Conservation (phyloP, 2,329 filamentous ascomycete genomes). For the Apiospora pterosperma region DNA sequence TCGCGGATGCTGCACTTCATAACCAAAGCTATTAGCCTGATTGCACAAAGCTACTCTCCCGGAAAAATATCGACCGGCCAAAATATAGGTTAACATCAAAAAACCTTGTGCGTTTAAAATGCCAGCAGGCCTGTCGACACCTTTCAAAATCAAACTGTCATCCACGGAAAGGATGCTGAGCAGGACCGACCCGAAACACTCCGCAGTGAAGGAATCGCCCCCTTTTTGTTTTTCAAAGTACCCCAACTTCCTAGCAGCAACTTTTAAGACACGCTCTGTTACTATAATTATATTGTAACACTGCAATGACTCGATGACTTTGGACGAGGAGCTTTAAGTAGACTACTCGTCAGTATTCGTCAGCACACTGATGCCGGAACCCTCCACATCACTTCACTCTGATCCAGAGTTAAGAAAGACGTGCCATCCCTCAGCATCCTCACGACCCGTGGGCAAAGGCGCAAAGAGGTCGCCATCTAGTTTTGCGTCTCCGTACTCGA, state of each 20-base stretch:
- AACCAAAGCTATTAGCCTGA: neutral
- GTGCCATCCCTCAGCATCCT: slow-evolving; percentile 27
- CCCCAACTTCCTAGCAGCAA: neutral
- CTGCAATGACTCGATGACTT: neutral
- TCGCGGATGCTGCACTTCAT: neutral
- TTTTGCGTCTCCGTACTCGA: slow-evolving; percentile 10
- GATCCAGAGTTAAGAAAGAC: neutral
- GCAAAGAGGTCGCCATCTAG: neutral
- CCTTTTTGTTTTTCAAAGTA: too few relatives aligned
- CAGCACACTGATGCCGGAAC: neutral
- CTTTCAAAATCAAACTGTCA: too few relatives aligned
- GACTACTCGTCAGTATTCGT: too few relatives aligned
- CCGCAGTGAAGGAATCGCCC: too few relatives aligned
- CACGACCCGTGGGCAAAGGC: slow-evolving; percentile 22
- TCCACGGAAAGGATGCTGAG: too few relatives aligned
- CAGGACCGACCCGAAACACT: too few relatives aligned
- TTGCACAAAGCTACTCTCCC: neutral
- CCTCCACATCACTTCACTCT: neutral
- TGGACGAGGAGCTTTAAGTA: neutral
- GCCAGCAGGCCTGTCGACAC: neutral
- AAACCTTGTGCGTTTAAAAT: neutral
- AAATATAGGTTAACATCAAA: neutral
- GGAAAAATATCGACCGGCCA: neutral
- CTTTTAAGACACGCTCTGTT: neutral
- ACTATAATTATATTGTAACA: neutral